Evolutionary conservation across 352 stramenopile species (phyloP), one percentile per base, ranked within the genome.

Genomic region (Discostella stelligera): DNA sequence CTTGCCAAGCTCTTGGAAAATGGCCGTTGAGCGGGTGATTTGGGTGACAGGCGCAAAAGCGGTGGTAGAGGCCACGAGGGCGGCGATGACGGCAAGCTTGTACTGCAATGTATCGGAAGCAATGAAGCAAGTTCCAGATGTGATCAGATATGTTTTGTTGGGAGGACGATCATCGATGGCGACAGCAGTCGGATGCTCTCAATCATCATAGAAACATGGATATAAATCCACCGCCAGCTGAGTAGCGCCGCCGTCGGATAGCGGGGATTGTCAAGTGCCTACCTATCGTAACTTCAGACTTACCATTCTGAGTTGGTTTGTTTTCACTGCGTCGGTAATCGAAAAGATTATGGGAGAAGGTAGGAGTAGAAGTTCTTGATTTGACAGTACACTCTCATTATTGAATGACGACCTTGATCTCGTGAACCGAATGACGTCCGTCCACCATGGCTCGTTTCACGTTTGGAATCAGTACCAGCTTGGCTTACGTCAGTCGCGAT

Each of bases 11-110:
- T 80, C 62, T 60, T 82, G 67, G 67, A 74, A 78, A 20, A 84
- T 67, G 54, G 71, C 77, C 25, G 71, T 83, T 39, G 75, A 74
- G 55, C 79, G 76, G 18, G 54, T 23, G 48, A 79, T 56, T 32
- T 62, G 53, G 44, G 61, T 20, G 8, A 62, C 30, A 49, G 82
- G 82, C 9, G 74, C 61, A 71, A 89, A 89, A 48, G 79, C 83
- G 6, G 79, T 75, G 49, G 83, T 74, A 58, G 71, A 77, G 61
- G 72, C 75, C 41, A 89, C 54, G 62, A 87, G 71, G 71, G 78
- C 70, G 56, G 76, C 65, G 66, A 84, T 39, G 66, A 83, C 59
- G 68, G 60, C 58, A 59, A 79, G 7, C 56, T 82, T 83, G 69
- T 71, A 77, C 69, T 77, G 69, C 23, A 53, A 32, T 53, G 0